Evolutionary conservation across 768 basidiomycete genomes (phyloP).

Genomic region (Auriscalpium vulgare): DNA sequence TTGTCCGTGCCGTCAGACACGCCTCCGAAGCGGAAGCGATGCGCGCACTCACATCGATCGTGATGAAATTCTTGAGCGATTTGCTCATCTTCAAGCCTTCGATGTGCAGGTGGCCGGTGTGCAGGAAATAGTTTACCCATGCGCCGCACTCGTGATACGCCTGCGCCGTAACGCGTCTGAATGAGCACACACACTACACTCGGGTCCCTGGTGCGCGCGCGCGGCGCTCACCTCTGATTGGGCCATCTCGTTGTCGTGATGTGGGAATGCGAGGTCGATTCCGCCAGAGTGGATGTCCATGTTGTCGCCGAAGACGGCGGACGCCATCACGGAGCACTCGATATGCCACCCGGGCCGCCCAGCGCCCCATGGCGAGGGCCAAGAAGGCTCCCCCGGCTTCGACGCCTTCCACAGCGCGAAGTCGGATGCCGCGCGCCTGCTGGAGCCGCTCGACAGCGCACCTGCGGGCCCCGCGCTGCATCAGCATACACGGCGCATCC

Average conservation of each 20-base stretch:
- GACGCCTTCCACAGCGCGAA: slow-evolving; percentile 98
- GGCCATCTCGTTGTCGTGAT: slow-evolving; percentile 98
- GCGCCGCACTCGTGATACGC: slow-evolving; percentile 86
- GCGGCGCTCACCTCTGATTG: slow-evolving; percentile 71
- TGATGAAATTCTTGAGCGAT: slow-evolving; percentile 97
- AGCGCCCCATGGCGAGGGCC: slow-evolving; percentile 93
- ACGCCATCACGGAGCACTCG: slow-evolving; percentile 98
- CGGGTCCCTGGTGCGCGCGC: not conserved
- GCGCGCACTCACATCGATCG: slow-evolving; percentile 64
- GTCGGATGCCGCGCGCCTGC: slow-evolving; percentile 78
- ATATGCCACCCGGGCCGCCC: slow-evolving; percentile 99
- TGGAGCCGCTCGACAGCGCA: slow-evolving; percentile 45
- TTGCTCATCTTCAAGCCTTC: slow-evolving; percentile 99
- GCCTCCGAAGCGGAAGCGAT: not conserved
- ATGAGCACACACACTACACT: no score
- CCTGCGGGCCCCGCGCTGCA: slow-evolving; percentile 27
- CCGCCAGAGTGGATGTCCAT: slow-evolving; percentile 99
- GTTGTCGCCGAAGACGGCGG: slow-evolving; percentile 76
- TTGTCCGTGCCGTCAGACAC: not conserved
- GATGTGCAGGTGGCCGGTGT: slow-evolving; percentile 97
- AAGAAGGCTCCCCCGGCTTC: slow-evolving; percentile 92
- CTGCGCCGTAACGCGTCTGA: slow-evolving; percentile 29
- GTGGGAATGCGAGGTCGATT: slow-evolving; percentile 95
- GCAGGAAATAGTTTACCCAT: slow-evolving; percentile 99
- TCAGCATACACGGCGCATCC: not conserved